A percentile compares a stretch with the other conserved stretches of the same genome.
These are phyloP conservation scores for Irpex lacteus DNA, from an alignment of 1,284 basidiomycete genomes.

Conservation along the genomic window DNA sequence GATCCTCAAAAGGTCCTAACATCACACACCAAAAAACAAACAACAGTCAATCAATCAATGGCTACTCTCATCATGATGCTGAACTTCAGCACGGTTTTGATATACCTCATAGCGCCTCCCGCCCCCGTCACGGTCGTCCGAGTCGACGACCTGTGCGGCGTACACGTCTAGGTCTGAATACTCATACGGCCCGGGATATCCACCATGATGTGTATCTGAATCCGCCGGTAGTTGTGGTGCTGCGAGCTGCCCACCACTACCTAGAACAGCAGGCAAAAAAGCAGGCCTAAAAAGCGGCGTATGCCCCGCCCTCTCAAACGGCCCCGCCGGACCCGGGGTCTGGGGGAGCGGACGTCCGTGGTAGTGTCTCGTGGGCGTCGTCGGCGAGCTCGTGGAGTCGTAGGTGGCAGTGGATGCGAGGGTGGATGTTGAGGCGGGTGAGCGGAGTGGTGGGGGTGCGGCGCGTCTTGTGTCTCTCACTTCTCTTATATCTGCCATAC, in stretches of 20 bases:
- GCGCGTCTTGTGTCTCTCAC: background rate
- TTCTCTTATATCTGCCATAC: background rate
- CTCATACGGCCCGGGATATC: constrained; percentile 27
- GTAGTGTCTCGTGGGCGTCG: constrained; percentile 24
- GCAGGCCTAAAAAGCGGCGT: background rate
- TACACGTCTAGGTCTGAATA: constrained; percentile 62
- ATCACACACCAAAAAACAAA: no score
- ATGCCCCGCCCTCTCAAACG: constrained; percentile 14
- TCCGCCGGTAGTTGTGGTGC: no score
- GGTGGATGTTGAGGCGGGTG: constrained; percentile 1
- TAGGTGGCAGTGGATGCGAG: background rate
- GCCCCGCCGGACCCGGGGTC: constrained; percentile 19
- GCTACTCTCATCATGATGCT: no score
- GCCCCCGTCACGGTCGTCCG: constrained; percentile 38
- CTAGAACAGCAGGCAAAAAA: background rate
- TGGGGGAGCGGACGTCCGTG: constrained; percentile 33
- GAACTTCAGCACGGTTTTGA: constrained; percentile 21
- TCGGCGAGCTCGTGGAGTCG: constrained; percentile 24
- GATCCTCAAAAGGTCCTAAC: constrained; percentile 57
- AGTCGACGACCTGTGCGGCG: constrained; percentile 45
- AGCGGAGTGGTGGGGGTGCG: background rate
- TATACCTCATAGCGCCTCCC: constrained; percentile 59
- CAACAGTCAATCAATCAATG: no score
- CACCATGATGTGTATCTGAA: no score
- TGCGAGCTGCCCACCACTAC: no score